These are phyloP conservation scores for Rubia balearica DNA, from an alignment of 305 asterid genomes.

Conservation along the genomic window DNA sequence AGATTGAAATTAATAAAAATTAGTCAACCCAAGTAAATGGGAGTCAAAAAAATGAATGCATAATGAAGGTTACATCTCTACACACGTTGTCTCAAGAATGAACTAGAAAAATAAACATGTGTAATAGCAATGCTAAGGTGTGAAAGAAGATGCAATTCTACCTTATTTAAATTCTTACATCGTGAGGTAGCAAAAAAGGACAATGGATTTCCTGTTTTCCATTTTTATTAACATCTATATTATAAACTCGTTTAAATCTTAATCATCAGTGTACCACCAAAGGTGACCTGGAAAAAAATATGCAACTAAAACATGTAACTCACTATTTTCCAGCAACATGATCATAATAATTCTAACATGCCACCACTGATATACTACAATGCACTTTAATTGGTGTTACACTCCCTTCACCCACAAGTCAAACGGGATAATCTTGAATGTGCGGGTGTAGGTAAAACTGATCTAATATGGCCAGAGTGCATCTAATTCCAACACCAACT, in stretches of 20 bases:
- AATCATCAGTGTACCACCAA: neutral
- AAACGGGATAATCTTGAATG: neutral
- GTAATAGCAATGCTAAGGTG: neutral
- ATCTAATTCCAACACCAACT: neutral
- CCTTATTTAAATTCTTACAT: neutral
- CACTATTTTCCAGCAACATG: neutral
- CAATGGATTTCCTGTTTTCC: neutral
- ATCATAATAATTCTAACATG: neutral
- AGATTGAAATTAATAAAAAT: neutral
- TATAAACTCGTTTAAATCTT: neutral
- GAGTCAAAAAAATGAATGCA: neutral
- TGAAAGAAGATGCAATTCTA: neutral
- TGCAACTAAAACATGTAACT: neutral
- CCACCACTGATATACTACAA: neutral
- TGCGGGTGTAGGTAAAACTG: neutral
- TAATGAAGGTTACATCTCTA: neutral
- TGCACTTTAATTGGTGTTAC: neutral
- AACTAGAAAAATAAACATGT: neutral
- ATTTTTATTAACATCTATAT: neutral
- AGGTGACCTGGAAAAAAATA: neutral
- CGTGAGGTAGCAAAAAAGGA: neutral
- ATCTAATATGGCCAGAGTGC: neutral
- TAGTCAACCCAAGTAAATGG: constrained; percentile 1
- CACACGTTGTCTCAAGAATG: neutral
- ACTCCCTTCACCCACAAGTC: neutral